Conservation (phyloP, 2,329 filamentous ascomycete genomes). For the Colletotrichum somersetense region DNA sequence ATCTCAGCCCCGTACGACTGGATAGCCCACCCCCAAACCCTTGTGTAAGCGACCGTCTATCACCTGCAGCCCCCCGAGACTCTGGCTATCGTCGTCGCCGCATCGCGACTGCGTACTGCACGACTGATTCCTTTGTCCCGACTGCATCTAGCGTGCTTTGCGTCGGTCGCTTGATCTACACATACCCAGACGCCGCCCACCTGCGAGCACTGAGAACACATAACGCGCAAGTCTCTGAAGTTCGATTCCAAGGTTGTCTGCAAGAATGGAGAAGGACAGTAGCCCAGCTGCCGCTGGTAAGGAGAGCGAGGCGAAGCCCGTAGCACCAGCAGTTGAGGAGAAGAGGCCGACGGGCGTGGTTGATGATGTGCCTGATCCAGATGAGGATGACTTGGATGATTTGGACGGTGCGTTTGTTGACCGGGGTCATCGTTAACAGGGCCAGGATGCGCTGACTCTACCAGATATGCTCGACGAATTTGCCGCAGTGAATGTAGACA, state of each 20-base stretch:
- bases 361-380: conserved; percentile 83
- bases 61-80: conserved; percentile 20
- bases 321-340: conserved; percentile 40
- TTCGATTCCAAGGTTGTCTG: not conserved
- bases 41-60: conserved; percentile 9
- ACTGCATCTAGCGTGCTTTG: conserved; percentile 3
- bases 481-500: conserved; percentile 71
- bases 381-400: conserved; percentile 93
- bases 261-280: conserved; percentile 32
- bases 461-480: conserved; percentile 95
- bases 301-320: conserved; percentile 41
- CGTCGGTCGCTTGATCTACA: not conserved
- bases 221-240: not conserved
- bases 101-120: not conserved
- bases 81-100: conserved; percentile 7
- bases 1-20: conserved; percentile 34
- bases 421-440: not conserved
- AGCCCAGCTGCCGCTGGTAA: conserved; percentile 35
- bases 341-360: conserved; percentile 47
- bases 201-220: not conserved
- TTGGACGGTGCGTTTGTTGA: conserved; percentile 78
- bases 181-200: not conserved
- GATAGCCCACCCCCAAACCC: conserved; percentile 6
- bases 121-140: conserved; percentile 16
- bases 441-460: conserved; percentile 11